phyloP scores from a whole-genome alignment of 768 basidiomycete species.

The Chalciporus piperatus region DNA sequence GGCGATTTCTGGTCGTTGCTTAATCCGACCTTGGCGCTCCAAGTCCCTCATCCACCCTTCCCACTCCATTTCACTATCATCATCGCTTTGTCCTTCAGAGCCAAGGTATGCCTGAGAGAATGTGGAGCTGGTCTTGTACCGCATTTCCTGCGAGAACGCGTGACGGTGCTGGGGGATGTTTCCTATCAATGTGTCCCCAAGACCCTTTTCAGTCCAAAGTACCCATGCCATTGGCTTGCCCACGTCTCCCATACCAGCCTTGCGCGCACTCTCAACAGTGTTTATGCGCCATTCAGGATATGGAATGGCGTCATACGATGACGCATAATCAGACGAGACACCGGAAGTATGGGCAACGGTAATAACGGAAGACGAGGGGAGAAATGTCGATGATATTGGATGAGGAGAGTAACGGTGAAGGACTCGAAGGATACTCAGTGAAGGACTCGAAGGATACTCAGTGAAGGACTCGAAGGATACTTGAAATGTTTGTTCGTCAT shows the following conservation, averaged over 20 bases:
- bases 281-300: slow-evolving; percentile 69
- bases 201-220: slow-evolving; percentile 31
- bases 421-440: slow-evolving; percentile 54
- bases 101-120: slow-evolving; percentile 10
- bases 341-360: slow-evolving; percentile 44
- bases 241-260: slow-evolving; percentile 57
- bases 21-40: slow-evolving; percentile 35
- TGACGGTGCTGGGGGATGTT: slow-evolving; percentile 24
- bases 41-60: slow-evolving; percentile 63
- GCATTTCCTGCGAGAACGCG: slow-evolving; percentile 22
- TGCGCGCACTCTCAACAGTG: slow-evolving; percentile 48
- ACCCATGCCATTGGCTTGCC: slow-evolving; percentile 52
- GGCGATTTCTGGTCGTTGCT: slow-evolving; percentile 5
- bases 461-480: slow-evolving; percentile 53
- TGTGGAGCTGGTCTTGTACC: slow-evolving; percentile 12
- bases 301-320: slow-evolving; percentile 39
- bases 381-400: slow-evolving; percentile 41
- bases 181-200: slow-evolving; percentile 17
- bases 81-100: slow-evolving; percentile 37
- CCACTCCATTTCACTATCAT: slow-evolving; percentile 62
- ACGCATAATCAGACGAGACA: slow-evolving; percentile 19
- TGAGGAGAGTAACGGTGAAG: slow-evolving; percentile 43
- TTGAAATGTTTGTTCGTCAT: no score
- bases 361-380: slow-evolving; percentile 48
- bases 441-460: slow-evolving; percentile 51